These are phyloP conservation scores for Colletotrichum costaricense DNA, from an alignment of 2,329 filamentous ascomycete genomes.

Conservation along the genomic window DNA sequence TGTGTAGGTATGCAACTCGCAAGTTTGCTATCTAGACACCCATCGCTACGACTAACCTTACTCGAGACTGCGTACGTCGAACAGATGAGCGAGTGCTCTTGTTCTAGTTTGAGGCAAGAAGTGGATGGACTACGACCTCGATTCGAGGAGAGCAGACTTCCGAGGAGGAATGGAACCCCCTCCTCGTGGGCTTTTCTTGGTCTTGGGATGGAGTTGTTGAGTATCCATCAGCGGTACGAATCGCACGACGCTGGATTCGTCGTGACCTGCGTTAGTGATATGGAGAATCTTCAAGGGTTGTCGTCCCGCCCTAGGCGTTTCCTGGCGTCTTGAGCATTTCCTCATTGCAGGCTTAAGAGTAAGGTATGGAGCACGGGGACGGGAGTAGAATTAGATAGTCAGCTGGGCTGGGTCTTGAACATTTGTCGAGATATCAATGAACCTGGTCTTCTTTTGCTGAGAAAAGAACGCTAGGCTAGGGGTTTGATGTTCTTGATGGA, in stretches of 20 bases:
- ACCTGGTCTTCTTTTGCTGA: not conserved
- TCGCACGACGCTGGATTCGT: not conserved
- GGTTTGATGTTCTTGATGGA: not conserved
- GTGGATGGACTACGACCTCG: not conserved
- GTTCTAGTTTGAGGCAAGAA: not conserved
- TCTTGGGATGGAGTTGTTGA: not conserved
- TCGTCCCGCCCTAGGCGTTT: not conserved
- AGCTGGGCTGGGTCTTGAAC: not conserved
- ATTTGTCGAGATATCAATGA: not conserved
- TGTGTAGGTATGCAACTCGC: not conserved
- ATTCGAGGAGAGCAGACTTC: not conserved
- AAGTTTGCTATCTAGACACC: not conserved
- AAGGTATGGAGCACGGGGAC: not conserved
- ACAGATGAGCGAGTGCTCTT: not conserved
- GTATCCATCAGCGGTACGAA: not conserved
- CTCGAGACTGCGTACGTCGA: not conserved
- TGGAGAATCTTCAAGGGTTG: not conserved
- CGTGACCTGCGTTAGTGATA: not conserved
- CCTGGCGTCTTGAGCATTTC: not conserved
- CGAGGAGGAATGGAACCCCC: not conserved
- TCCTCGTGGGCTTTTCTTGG: too few relatives aligned
- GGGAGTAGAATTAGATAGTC: too few relatives aligned
- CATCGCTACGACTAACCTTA: not conserved
- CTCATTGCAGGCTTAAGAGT: not conserved
- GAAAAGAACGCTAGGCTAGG: not conserved